Evolutionary conservation across 805 yeast genomes (phyloP).

Genomic region (Starmera amethionina): DNA sequence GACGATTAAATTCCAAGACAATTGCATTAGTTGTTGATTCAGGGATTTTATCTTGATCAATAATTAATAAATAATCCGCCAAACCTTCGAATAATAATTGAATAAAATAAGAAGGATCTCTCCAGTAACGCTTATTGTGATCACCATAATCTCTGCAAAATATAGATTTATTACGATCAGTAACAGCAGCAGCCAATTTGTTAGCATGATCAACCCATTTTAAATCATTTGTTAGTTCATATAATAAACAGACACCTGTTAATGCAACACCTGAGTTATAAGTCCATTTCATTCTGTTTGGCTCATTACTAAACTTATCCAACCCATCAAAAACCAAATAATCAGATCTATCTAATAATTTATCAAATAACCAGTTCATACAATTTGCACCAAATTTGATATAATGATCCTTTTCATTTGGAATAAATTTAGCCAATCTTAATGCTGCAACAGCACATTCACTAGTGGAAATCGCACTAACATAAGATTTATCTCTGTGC

Average conservation of each 20-base stretch:
- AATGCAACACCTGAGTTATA: constrained; percentile 62
- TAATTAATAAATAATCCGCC: constrained; percentile 46
- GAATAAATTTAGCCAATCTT: constrained; percentile 43
- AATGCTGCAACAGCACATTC: constrained; percentile 57
- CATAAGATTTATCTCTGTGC: constrained; percentile 52
- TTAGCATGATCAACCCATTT: constrained; percentile 32
- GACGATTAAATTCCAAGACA: constrained; percentile 38
- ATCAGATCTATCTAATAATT: constrained; percentile 43
- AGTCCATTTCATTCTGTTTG: constrained; percentile 49
- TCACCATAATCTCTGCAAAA: constrained; percentile 50
- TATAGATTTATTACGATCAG: constrained; percentile 43
- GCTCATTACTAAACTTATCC: constrained; percentile 27
- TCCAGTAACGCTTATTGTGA: constrained; percentile 46
- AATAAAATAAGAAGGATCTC: constrained; percentile 52
- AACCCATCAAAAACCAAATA: constrained; percentile 54
- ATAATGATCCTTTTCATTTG: constrained; percentile 35
- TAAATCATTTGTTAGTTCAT: constrained; percentile 37
- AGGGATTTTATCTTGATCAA: constrained; percentile 31
- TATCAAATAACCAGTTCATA: constrained; percentile 45
- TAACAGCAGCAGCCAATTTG: constrained; percentile 42
- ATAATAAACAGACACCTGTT: constrained; percentile 42
- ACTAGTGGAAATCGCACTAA: constrained; percentile 59
- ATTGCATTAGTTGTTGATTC: constrained; percentile 21
- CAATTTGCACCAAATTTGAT: constrained; percentile 51
- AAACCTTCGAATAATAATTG: constrained; percentile 59